Base-by-base conservation (phyloP, 2,329 filamentous ascomycete genomes). In the Nothophoma quercina region DNA sequence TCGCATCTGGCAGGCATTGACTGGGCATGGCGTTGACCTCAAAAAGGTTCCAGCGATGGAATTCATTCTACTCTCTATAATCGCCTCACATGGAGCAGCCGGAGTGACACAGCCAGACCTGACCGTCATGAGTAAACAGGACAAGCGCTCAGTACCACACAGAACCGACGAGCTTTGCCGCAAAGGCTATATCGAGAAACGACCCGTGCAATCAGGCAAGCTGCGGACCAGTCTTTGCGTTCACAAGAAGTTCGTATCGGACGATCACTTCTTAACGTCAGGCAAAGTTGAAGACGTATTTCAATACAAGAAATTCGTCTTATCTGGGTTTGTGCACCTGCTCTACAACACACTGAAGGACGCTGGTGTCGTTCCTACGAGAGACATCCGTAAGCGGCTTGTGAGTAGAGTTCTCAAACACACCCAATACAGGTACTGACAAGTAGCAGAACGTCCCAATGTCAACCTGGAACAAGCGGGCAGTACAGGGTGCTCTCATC, bases 81-180 rank as follows among this genome's bases (percentile, higher is more conserved):
- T 88, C 56, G 84, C 83, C 6, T 78, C 80, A 8, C 75, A 75
- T 48, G 82, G 84, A 34, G 72, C 76, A 15, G 68, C 75, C 13
- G 85, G 85, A 5, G 82, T 88, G 35, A 67, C 82, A 2, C 85
- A 88, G 64, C 80, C 83, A 2, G 79, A 84, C 2, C 69, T 88
- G 29, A 77, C 79, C 32, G 74, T 70, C 44, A 62, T 82, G 18
- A 85, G 83, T 57, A 82, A 82, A 5, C 85, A 88, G 70, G 85
- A 88, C 67, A 88, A 87, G 65, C 79, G 85, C 36, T 88, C 85
- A 1, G 81, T 88, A 2, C 85, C 85, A 1, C 78, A 82, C 55
- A 77, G 85, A 30, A 88, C 85, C 3, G 82, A 86, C 55, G 70
- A 75, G 3, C 74, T 88, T 30, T 77, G 78, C 5, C 69, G 75